Evolutionary conservation across 805 yeast genomes (phyloP), one percentile per base, ranked within the genome.

Genomic region (Barnettozyma sucrosica): DNA sequence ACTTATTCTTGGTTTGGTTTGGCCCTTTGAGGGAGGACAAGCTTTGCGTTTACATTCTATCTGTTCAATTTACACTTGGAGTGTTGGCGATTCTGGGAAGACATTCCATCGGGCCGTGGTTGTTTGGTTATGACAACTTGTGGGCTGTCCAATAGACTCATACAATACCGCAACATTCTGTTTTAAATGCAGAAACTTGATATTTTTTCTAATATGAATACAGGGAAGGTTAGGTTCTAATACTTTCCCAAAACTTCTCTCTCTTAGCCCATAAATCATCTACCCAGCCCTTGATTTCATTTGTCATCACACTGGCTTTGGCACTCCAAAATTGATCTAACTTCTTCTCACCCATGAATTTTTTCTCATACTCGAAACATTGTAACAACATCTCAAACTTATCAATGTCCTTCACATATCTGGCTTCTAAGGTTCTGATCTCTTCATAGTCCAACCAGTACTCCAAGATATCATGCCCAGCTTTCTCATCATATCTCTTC

Each of bases 391-490:
- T 78, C 67, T 89, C 97, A 61, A 79, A 85, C 71, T 92, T 92
- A 66, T 92, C 98, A 51, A 93, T 80, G 66, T 92, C 97, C 68
- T 92, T 92, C 53, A 92, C 97, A 55, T 88, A 87, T 46, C 82
- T 74, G 11, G 97, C 96, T 65, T 92, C 98, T 23, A 79, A 64
- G 38, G 83, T 79, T 55, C 88, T 74, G 56, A 87, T 84, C 59
- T 84, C 81, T 69, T 92, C 99, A 67, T 92, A 92, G 63, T 89
- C 96, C 47, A 82, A 67, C 96, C 97, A 92, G 51, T 81, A 75
- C 36, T 81, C 82, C 50, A 74, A 63, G 45, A 92, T 72, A 55
- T 85, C 89, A 30, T 67, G 55, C 11, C 93, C 82, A 33, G 84
- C 86, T 16, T 52, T 55, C 9, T 67, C 66, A 62, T 85, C 85